Evolutionary conservation across 192 early-diverging fungal genomes (phyloP), one percentile per base, ranked within the genome.

Genomic region (Coemansia sp.): DNA sequence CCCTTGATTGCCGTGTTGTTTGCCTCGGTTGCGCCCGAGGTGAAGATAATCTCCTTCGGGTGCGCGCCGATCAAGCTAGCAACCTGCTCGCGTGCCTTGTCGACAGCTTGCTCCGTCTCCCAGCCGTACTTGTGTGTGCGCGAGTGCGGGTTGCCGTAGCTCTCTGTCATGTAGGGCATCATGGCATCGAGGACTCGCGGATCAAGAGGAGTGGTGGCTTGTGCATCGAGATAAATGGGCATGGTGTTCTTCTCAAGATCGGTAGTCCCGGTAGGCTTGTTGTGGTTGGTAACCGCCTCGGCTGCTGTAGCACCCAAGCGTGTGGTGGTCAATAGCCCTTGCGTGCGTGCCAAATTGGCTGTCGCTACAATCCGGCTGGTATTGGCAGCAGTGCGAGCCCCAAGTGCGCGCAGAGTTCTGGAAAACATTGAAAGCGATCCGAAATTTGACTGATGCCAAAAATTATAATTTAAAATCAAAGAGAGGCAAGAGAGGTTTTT

Each of bases 101-200:
- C 96, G 3, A 96, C 91, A 24, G 87, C 93, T 46, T 88, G 86
- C 76, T 98, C 96, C 8, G 91, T 86, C 61, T 98, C 96, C 96
- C 96, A 98, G 39, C 96, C 96, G 73, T 93, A 98, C 66, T 93
- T 88, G 77, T 98, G 96, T 6, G 96, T 98, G 72, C 96, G 84
- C 56, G 94, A 96, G 73, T 98, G 96, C 57, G 96, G 96, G 73
- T 98, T 98, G 59, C 96, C 96, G 69, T 93, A 94, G 57, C 86
- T 83, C 58, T 93, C 90, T 13, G 93, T 96, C 85, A 94, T 87
- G 57, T 91, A 96, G 13, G 96, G 96, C 69, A 97, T 73, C 96
- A 98, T 98, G 34, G 88, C 88, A 57, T 95, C 94, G 11, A 98
- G 74, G 8, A 96, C 95, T 21, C 96, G 89, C 34, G 94, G 93